Evolutionary conservation across 257 asterid genomes (phyloP), one percentile per base, ranked within the genome.

Genomic region (Agastache rugosa): DNA sequence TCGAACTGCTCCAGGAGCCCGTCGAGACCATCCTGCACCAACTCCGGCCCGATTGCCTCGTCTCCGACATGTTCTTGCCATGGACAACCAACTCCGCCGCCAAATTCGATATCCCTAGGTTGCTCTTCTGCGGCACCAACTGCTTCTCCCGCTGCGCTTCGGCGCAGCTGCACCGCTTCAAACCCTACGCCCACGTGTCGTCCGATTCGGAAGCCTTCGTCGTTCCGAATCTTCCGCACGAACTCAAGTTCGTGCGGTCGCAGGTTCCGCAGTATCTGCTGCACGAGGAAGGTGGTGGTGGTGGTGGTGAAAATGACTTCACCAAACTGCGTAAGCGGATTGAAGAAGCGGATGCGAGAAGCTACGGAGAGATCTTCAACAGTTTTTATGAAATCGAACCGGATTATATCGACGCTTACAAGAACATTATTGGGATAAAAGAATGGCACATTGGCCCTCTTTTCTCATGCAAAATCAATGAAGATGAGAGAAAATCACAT

Each of bases 401-500:
- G 0, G 83, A 23, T 6, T 89, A 82, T 42, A 84, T 73, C 0
- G 82, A 84, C 41, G 71, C 83, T 23, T 85, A 77, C 64, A 45
- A 55, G 61, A 78, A 82, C 0, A 75, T 75, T 8, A 37, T 79
- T n/a, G 82, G 83, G 1, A 77, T 62, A 23, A 85, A 69, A 11
- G 51, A 81, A 0, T 91, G 91, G 90, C 73, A 31, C 17, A 76
- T 89, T 2, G 96, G 97, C 10, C 93, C 93, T 0, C 76, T 89
- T n/a, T 75, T 77, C 3, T 9, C 11, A 3, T 16, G 20, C 20
- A 48, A 12, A 11, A 44, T 2, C n/a, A 11, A 44, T 2, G 5
- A 5, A 44, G n/a, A 2, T 44, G 10, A 66, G 6, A 63, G 55
- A 11, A 79, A 68, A 63, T 25, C 71, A 4, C 77, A 65, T 9